A percentile compares a stretch with the other conserved stretches of the same genome.
Conservation (phyloP, 768 basidiomycete genomes). For the Rhizopogon vesiculosus region DNA sequence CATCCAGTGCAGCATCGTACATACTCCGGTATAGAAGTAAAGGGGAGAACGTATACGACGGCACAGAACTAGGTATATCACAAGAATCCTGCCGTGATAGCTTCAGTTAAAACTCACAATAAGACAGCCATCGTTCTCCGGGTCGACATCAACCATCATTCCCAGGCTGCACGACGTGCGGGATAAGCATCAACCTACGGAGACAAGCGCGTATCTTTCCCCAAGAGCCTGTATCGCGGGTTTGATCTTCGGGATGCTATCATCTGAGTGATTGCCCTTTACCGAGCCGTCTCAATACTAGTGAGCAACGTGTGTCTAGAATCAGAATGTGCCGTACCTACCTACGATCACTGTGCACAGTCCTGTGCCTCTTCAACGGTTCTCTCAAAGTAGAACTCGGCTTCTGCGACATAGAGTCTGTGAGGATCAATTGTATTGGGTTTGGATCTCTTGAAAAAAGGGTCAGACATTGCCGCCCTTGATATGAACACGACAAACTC, state of each 20-base stretch:
- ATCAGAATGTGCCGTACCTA: conserved; percentile 22
- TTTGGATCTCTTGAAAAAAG: conserved; percentile 21
- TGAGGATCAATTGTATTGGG: conserved; percentile 78
- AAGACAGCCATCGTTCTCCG: conserved; percentile 73
- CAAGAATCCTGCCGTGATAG: no score
- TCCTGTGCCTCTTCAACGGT: conserved; percentile 46
- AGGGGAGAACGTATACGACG: no score
- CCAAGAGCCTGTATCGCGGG: conserved; percentile 83
- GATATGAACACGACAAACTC: neutral
- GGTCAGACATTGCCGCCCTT: neutral
- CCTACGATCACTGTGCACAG: conserved; percentile 68
- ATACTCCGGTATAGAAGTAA: no score
- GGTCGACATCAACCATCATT: conserved; percentile 66
- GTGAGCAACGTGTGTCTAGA: neutral
- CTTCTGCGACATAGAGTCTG: conserved; percentile 84
- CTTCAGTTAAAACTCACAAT: conserved; percentile 40
- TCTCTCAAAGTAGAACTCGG: conserved; percentile 67
- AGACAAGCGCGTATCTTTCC: conserved; percentile 45
- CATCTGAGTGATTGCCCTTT: conserved; percentile 78
- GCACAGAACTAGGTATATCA: no score
- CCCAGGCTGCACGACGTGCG: conserved; percentile 38
- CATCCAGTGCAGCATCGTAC: no score
- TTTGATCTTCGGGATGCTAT: conserved; percentile 73
- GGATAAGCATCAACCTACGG: neutral
- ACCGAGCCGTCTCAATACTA: conserved; percentile 31